A percentile compares a stretch with the other conserved stretches of the same genome.
phyloP scores from a whole-genome alignment of 768 basidiomycete species.

The Hygrocybe coccinea region DNA sequence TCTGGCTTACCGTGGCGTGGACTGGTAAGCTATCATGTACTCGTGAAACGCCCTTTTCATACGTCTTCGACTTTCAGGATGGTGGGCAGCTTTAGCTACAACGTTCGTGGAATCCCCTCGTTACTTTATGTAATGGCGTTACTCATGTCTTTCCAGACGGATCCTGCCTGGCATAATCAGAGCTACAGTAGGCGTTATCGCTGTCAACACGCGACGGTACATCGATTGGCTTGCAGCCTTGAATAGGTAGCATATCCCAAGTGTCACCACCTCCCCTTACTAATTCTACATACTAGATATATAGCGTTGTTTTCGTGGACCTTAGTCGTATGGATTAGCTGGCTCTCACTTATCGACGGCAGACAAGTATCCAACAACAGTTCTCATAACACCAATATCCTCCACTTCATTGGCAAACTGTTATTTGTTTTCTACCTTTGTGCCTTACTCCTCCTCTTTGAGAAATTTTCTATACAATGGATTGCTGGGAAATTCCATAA shows the following conservation, averaged over 20 bases:
- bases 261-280: neutral
- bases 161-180: constrained; percentile 51
- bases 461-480: constrained; percentile 84
- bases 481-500: constrained; percentile 83
- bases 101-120: constrained; percentile 51
- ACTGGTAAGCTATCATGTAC: constrained; percentile 41
- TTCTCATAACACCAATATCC: constrained; percentile 33
- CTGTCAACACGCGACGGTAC: constrained; percentile 66
- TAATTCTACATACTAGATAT: constrained; percentile 34
- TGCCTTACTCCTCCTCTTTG: constrained; percentile 63
- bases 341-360: constrained; percentile 58
- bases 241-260: constrained; percentile 42
- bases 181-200: constrained; percentile 66
- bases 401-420: constrained; percentile 57
- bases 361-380: constrained; percentile 32
- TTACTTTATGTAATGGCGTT: constrained; percentile 3
- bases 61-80: constrained; percentile 40
- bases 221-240: constrained; percentile 74
- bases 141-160: constrained; percentile 32
- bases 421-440: constrained; percentile 72
- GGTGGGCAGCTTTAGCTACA: constrained; percentile 70
- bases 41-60: neutral
- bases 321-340: constrained; percentile 63
- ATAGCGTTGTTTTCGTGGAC: constrained; percentile 68
- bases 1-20: constrained; percentile 82